Evolutionary conservation across 106 monocot genomes (phyloP).

Genomic region (Alisma plantagoaquatica): DNA sequence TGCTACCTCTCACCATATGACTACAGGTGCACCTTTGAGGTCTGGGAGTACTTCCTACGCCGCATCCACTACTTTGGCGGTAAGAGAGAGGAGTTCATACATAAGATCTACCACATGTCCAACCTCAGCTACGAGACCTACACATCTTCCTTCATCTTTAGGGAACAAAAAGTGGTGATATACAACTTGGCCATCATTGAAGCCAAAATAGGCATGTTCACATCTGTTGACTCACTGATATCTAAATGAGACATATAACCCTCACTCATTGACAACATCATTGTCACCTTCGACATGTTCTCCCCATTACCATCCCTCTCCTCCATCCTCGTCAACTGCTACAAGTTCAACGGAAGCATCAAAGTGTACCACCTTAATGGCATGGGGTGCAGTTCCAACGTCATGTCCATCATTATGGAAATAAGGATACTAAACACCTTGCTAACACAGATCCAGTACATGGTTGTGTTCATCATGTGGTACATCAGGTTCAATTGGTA

Average conservation of each 20-base stretch:
- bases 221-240: conserved; percentile 35
- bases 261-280: conserved; percentile 8
- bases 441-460: not conserved
- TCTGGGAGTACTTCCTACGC: conserved; percentile 42
- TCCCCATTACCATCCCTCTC: conserved; percentile 21
- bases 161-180: conserved; percentile 13
- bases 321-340: conserved; percentile 17
- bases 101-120: conserved; percentile 48
- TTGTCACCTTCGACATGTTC: conserved; percentile 23
- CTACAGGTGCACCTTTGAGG: conserved; percentile 26
- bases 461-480: conserved; percentile 13
- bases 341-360: conserved; percentile 1
- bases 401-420: conserved; percentile 15
- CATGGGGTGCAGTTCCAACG: conserved; percentile 31
- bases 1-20: conserved; percentile 36
- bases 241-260: conserved; percentile 15
- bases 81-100: conserved; percentile 39
- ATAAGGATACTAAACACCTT: conserved; percentile 6
- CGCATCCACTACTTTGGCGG: conserved; percentile 21
- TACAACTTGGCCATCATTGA: conserved; percentile 30
- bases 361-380: conserved; percentile 27
- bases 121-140: conserved; percentile 69
- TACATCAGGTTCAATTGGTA: conserved; percentile 28
- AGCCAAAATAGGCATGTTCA: conserved; percentile 32
- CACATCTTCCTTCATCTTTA: conserved; percentile 42